Conservation (phyloP, 1,284 basidiomycete genomes). For the Trametes hirsuta region DNA sequence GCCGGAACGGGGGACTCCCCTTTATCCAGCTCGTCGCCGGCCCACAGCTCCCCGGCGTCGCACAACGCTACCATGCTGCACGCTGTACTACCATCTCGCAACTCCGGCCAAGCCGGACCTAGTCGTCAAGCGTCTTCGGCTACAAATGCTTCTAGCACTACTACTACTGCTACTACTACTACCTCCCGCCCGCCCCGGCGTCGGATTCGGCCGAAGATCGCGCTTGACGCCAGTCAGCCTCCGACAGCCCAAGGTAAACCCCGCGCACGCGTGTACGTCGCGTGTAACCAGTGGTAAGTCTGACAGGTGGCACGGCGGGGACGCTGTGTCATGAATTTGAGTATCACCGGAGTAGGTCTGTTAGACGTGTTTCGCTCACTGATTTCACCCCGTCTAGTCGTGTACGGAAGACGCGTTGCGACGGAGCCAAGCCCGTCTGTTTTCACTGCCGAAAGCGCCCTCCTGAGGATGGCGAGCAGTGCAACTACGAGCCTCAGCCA, state of each 20-base stretch:
- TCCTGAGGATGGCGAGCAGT: slow-evolving; percentile 28
- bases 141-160: too few relatives aligned
- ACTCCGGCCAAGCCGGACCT: background rate
- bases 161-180: background rate
- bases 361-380: background rate
- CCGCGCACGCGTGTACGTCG: slow-evolving; percentile 72
- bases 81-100: background rate
- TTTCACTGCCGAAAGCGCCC: slow-evolving; percentile 65
- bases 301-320: background rate
- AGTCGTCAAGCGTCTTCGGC: background rate
- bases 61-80: background rate
- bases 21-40: too few relatives aligned
- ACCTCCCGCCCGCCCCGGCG: slow-evolving; percentile 6
- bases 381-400: slow-evolving; percentile 47
- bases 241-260: slow-evolving; percentile 73
- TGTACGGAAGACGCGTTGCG: slow-evolving; percentile 75
- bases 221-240: slow-evolving; percentile 68
- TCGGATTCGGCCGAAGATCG: slow-evolving; percentile 46
- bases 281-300: slow-evolving; percentile 44
- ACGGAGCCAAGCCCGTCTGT: slow-evolving; percentile 73
- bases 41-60: background rate
- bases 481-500: slow-evolving; percentile 62
- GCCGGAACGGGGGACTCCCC: too few relatives aligned
- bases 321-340: background rate
- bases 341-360: background rate